phyloP scores from a whole-genome alignment of 208 protist species.

The Leishmania aethiopica region DNA sequence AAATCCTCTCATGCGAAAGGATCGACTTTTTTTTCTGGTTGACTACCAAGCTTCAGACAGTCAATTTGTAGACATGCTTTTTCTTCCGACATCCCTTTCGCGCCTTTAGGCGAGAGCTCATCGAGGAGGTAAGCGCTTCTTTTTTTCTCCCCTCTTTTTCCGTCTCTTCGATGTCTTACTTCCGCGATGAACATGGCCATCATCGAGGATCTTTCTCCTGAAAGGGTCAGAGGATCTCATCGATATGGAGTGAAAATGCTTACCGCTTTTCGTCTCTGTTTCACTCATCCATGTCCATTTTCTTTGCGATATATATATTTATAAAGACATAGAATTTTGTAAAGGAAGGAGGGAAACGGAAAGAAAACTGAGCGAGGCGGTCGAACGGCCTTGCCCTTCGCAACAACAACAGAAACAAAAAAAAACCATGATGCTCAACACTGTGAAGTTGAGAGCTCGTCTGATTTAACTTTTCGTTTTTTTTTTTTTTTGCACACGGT shows the following conservation, averaged over 20 bases:
- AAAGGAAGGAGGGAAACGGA: background rate
- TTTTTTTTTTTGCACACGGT: background rate
- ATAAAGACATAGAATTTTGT: background rate
- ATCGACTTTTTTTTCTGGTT: background rate
- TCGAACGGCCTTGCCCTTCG: background rate
- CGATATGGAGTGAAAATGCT: background rate
- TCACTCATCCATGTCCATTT: background rate
- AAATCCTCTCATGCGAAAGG: background rate
- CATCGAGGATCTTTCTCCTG: background rate
- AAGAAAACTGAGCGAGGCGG: background rate
- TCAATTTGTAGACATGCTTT: background rate
- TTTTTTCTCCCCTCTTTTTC: background rate
- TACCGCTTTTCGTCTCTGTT: background rate
- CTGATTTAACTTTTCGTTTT: background rate
- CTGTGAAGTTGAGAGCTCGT: background rate
- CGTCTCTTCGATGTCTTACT: background rate
- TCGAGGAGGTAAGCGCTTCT: background rate
- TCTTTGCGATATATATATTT: background rate
- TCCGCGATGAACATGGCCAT: background rate
- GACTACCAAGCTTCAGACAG: background rate
- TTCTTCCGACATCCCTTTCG: background rate
- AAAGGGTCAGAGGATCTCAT: background rate
- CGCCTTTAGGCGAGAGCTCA: background rate
- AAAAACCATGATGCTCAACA: background rate
- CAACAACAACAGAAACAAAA: background rate